A percentile compares a stretch with the other conserved stretches of the same genome.
phyloP scores from a whole-genome alignment of 305 asterid species.

The Fraxinus greggii region DNA sequence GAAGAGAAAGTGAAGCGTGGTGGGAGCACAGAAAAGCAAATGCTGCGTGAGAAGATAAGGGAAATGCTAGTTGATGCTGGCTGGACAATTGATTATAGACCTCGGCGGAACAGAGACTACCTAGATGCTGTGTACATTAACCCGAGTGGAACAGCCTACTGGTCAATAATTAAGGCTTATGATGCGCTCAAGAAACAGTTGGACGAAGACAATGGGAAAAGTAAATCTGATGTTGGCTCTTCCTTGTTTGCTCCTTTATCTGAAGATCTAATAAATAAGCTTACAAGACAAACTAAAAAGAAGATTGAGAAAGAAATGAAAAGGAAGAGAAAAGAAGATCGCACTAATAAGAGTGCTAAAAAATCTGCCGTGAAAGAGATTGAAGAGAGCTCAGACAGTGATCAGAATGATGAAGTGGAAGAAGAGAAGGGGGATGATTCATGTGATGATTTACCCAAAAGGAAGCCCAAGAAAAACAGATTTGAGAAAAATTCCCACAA shows the following conservation, averaged over 20 bases:
- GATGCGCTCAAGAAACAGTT: conserved; percentile 78
- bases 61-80: conserved; percentile 74
- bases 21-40: conserved; percentile 91
- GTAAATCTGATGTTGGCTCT: conserved; percentile 40
- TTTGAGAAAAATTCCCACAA: conserved; percentile 27
- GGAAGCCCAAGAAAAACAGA: conserved; percentile 29
- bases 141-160: conserved; percentile 83
- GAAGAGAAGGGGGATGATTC: conserved; percentile 38
- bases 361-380: conserved; percentile 34
- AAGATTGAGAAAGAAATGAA: conserved; percentile 81
- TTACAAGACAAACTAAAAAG: conserved; percentile 90
- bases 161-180: conserved; percentile 93
- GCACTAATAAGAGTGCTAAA: conserved; percentile 35
- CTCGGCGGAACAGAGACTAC: conserved; percentile 83
- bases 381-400: conserved; percentile 43
- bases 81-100: conserved; percentile 91
- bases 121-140: conserved; percentile 82
- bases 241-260: conserved; percentile 68
- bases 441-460: conserved; percentile 31
- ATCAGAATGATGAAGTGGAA: conserved; percentile 39
- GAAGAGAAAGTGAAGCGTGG: conserved; percentile 64
- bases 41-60: conserved; percentile 74
- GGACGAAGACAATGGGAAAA: conserved; percentile 46
- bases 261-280: conserved; percentile 75
- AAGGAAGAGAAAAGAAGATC: conserved; percentile 61